Percentiles rank a stretch among this genome's conserved stretches.
phyloP scores from a whole-genome alignment of 2,329 filamentous ascomycete genomes.

The Alternaria arbusti region DNA sequence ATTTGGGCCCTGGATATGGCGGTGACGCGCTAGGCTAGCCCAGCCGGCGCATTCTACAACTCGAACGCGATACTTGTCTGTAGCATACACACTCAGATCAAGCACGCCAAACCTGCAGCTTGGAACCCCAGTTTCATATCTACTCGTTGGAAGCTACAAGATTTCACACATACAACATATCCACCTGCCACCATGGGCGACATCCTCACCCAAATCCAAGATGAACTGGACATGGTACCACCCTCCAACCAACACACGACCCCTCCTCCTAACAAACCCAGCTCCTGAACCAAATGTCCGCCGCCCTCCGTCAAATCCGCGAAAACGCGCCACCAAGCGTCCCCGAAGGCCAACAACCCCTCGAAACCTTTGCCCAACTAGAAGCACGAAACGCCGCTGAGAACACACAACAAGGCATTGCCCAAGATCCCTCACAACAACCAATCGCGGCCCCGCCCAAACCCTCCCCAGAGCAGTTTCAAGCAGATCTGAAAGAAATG shows the following conservation, averaged over 20 bases:
- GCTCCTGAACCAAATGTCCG: constrained; percentile 57
- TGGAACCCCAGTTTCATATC: too few relatives aligned
- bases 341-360: constrained; percentile 53
- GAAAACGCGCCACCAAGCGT: constrained; percentile 50
- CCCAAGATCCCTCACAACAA: constrained; percentile 19
- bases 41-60: constrained; percentile 16
- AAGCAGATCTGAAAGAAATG: constrained; percentile 72
- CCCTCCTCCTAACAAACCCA: constrained; percentile 22
- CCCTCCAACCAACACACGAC: background rate
- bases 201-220: constrained; percentile 81
- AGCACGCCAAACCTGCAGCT: background rate
- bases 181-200: constrained; percentile 65
- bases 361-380: constrained; percentile 40
- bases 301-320: constrained; percentile 53
- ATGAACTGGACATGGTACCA: constrained; percentile 78
- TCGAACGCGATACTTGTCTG: background rate
- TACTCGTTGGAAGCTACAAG: too few relatives aligned
- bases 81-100: background rate
- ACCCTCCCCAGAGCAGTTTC: constrained; percentile 58
- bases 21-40: constrained; percentile 24
- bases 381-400: constrained; percentile 33
- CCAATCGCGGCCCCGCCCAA: constrained; percentile 16
- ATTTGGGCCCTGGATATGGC: constrained; percentile 11
- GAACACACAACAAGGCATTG: constrained; percentile 18
- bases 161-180: too few relatives aligned